These are phyloP conservation scores for Quercus dentata DNA, from an alignment of 306 rosid species.

Conservation along the genomic window DNA sequence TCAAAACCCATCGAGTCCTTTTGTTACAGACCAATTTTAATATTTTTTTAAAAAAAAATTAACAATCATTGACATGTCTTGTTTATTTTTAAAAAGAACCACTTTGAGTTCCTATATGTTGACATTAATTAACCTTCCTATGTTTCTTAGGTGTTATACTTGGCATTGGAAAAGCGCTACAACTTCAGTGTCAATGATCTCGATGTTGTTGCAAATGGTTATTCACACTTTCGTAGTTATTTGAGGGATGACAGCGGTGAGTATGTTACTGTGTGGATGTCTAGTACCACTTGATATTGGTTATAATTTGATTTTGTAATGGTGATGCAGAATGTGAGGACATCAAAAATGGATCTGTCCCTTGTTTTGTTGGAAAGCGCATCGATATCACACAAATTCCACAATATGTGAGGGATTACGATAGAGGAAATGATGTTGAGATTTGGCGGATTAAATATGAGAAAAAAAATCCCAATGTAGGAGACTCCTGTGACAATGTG, in stretches of 20 bases:
- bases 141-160: constrained; percentile 58
- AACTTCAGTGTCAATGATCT: constrained; percentile 81
- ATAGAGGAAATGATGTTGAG: constrained; percentile 74
- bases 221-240: constrained; percentile 66
- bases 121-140: constrained; percentile 2
- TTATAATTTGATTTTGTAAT: constrained; percentile 13
- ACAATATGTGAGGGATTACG: constrained; percentile 58
- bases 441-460: constrained; percentile 69
- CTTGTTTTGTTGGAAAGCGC: constrained; percentile 56
- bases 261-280: constrained; percentile 5
- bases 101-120: neutral
- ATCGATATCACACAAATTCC: constrained; percentile 61
- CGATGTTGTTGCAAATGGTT: constrained; percentile 82
- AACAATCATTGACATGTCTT: neutral
- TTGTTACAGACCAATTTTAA: too few relatives aligned
- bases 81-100: neutral
- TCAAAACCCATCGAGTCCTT: too few relatives aligned
- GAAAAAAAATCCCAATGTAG: neutral
- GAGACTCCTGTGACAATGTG: neutral
- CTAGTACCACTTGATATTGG: neutral
- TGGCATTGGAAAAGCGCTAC: constrained; percentile 84
- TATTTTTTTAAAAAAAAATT: too few relatives aligned
- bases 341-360: constrained; percentile 9
- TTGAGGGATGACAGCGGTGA: constrained; percentile 51
- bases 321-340: constrained; percentile 47